phyloP scores from a whole-genome alignment of 2,329 filamentous ascomycete genomes.

The Beauveria sp. region DNA sequence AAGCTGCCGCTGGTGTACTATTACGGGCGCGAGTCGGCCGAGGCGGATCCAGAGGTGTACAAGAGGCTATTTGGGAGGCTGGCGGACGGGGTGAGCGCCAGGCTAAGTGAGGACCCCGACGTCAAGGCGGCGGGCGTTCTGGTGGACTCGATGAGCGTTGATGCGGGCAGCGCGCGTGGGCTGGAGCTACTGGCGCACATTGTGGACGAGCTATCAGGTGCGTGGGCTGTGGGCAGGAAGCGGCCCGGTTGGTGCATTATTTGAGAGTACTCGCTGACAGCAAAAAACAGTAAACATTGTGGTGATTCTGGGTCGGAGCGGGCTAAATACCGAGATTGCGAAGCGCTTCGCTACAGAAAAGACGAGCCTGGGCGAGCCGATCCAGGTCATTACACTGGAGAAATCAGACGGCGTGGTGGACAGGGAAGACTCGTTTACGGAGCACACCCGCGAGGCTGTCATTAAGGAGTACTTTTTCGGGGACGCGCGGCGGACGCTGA shows the following conservation, averaged over 20 bases:
- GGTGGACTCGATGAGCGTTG: slow-evolving; percentile 71
- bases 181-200: slow-evolving; percentile 78
- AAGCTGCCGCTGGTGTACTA: slow-evolving; percentile 90
- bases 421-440: slow-evolving; percentile 66
- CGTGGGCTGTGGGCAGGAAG: background rate
- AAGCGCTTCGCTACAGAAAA: slow-evolving; percentile 55
- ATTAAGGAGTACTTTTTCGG: slow-evolving; percentile 96
- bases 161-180: slow-evolving; percentile 56
- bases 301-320: slow-evolving; percentile 72
- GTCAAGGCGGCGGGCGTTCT: slow-evolving; percentile 71
- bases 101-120: slow-evolving; percentile 66
- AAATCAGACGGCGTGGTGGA: slow-evolving; percentile 81
- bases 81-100: slow-evolving; percentile 68
- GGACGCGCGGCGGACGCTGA: slow-evolving; percentile 65
- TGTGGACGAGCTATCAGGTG: slow-evolving; percentile 46
- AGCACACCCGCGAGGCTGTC: slow-evolving; percentile 62
- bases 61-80: slow-evolving; percentile 67
- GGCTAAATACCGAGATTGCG: slow-evolving; percentile 65
- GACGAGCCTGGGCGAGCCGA: slow-evolving; percentile 54
- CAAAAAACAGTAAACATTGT: slow-evolving; percentile 60
- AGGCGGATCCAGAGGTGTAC: slow-evolving; percentile 66
- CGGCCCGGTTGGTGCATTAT: too few relatives aligned
- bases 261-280: background rate
- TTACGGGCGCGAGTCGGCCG: slow-evolving; percentile 66
- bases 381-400: slow-evolving; percentile 70